Evolutionary conservation across 192 early-diverging fungal species (phyloP).

Genomic region (Rhizophagus sp.): DNA sequence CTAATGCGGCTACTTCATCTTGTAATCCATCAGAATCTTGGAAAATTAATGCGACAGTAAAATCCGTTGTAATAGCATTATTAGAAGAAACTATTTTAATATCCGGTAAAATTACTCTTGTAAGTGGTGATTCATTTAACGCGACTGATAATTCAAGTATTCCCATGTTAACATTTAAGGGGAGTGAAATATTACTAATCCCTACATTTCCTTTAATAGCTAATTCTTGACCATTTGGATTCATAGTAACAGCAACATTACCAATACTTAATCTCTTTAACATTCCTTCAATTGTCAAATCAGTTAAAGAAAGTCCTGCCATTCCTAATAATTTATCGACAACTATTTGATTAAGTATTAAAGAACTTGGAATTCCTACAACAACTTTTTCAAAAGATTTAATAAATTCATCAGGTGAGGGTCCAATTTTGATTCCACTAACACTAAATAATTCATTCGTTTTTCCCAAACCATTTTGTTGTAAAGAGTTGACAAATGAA

Average conservation of each 20-base stretch:
- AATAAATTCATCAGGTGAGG: neutral
- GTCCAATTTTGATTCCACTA: neutral
- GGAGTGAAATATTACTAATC: neutral
- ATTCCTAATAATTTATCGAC: neutral
- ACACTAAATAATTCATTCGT: neutral
- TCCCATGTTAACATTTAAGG: neutral
- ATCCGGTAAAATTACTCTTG: neutral
- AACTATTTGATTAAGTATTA: neutral
- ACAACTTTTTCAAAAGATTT: neutral
- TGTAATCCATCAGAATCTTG: constrained; percentile 8
- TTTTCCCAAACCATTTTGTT: neutral
- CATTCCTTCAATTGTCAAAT: neutral
- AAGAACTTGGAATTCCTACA: neutral
- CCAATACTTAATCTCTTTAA: neutral
- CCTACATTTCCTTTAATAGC: neutral
- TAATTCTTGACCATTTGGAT: neutral
- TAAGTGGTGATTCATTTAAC: neutral
- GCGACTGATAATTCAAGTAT: neutral
- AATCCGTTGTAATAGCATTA: neutral
- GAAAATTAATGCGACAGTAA: neutral
- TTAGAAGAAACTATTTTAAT: neutral
- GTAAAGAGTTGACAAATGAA: neutral
- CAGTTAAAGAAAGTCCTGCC: neutral
- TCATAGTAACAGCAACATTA: neutral
- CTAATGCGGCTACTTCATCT: neutral